phyloP scores from a whole-genome alignment of 1,139 yeast genomes.

The Zhuliangozyma blackwelliae region DNA sequence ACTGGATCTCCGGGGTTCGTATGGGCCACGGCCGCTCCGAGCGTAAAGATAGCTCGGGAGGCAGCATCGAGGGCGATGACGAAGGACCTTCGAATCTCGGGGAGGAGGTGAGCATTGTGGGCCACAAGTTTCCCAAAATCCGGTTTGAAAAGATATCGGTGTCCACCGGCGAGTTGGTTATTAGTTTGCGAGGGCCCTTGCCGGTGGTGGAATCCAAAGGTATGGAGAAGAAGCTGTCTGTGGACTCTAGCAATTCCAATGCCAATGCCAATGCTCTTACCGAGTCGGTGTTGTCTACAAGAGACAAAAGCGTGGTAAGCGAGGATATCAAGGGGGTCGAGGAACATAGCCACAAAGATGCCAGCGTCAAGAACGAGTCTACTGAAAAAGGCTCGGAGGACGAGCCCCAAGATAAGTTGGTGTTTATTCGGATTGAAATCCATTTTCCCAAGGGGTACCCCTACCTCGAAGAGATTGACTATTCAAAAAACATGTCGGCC shows the following conservation, averaged over 20 bases:
- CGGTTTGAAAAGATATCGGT: slow-evolving; percentile 85
- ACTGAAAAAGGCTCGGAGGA: slow-evolving; percentile 4
- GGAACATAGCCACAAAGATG: slow-evolving; percentile 3
- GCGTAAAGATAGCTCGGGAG: slow-evolving; percentile 10
- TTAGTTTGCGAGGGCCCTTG: slow-evolving; percentile 81
- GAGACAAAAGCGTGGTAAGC: slow-evolving; percentile 6
- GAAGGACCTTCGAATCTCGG: slow-evolving; percentile 70
- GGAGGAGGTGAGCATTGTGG: slow-evolving; percentile 86
- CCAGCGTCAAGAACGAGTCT: slow-evolving; percentile 1
- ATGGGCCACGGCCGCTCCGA: slow-evolving; percentile 38
- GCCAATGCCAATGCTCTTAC: not conserved
- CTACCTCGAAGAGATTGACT: slow-evolving; percentile 42
- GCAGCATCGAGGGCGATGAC: slow-evolving; percentile 17
- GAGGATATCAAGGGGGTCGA: slow-evolving; percentile 5
- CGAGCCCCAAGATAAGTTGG: slow-evolving; percentile 38
- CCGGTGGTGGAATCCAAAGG: slow-evolving; percentile 13
- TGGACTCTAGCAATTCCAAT: too few relatives aligned
- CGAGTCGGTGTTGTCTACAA: slow-evolving; percentile 3
- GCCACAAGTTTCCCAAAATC: slow-evolving; percentile 85
- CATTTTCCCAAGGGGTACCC: slow-evolving; percentile 75
- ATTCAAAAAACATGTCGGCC: slow-evolving; percentile 10
- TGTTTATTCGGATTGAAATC: slow-evolving; percentile 67
- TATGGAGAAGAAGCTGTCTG: not conserved
- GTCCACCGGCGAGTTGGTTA: slow-evolving; percentile 71
- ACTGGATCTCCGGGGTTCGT: slow-evolving; percentile 93